Base-by-base conservation (phyloP, 352 stramenopile genomes). In the Globisporangium paroecandrum region DNA sequence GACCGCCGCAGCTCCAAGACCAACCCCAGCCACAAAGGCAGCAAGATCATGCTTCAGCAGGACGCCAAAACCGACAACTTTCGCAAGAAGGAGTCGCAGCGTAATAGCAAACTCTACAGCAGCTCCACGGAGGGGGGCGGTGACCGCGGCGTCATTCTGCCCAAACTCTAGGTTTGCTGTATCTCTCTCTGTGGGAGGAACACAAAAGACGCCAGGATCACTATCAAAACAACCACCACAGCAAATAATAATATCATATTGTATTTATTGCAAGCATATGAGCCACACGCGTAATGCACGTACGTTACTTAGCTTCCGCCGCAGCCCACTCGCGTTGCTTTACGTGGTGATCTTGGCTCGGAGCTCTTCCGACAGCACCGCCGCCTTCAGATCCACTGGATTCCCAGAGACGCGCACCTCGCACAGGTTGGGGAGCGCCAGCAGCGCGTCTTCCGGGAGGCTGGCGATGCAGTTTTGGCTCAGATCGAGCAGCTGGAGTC, bases 401-500 rank as follows among this genome's bases (percentile, higher is more conserved):
- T 94, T 94, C 12, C 81, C 78, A 0, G 65, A 66, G 8, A 93
- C 69, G 13, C 64, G 74, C 25, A 93, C 43, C 46, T 78, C 65
- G 15, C 72, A 43, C 4, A 94, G 71, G 25, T 72, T 64, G 1
- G 38, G 60, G 6, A 92, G 65, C 49, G 71, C 65, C 43, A 79
- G 71, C 4, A 93, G 62, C 20, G 79, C 69, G 38, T 79, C 36
- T 13, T 81, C 64, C 0, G 83, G 79, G 36, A 95, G 64, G 4
- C 38, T 65, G 25, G 59, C 25, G 15, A 93, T 76, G 29, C 64
- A 64, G 61, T 95, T 95, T 53, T 79, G 66, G 10, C 78, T 64
- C 59, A 94, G 27, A 49, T 91, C 85, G 57, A 94, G 84, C 62
- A 73, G 80, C 66, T 89, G 57, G 10, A 95, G 77, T 55, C 78